These are phyloP conservation scores for Monosporascus sp. DNA, from an alignment of 2,329 filamentous ascomycete genomes.

Conservation along the genomic window DNA sequence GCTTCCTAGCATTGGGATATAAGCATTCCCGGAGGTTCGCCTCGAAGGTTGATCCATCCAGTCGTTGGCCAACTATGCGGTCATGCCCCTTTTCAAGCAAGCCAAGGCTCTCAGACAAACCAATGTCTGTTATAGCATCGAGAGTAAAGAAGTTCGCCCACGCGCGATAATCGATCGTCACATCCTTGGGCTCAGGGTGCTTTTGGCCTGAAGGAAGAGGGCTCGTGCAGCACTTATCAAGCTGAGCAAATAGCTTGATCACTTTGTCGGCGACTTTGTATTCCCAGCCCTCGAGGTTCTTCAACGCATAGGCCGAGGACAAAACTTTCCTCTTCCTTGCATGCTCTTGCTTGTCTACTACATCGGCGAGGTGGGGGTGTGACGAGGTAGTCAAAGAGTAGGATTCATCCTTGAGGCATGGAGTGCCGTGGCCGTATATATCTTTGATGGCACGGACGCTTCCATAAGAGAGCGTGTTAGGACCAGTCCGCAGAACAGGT, in stretches of 20 bases:
- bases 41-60: conserved; percentile 40
- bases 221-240: conserved; percentile 35
- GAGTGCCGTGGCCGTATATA: conserved; percentile 45
- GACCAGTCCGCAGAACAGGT: conserved; percentile 39
- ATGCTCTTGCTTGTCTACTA: conserved; percentile 46
- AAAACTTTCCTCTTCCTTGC: conserved; percentile 45
- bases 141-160: conserved; percentile 52
- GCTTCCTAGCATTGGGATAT: conserved; percentile 43
- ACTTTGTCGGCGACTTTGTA: conserved; percentile 49
- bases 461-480: conserved; percentile 37
- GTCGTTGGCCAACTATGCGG: conserved; percentile 33
- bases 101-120: conserved; percentile 43
- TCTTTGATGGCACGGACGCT: conserved; percentile 40
- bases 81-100: conserved; percentile 46
- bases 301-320: conserved; percentile 44
- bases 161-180: conserved; percentile 43
- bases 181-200: conserved; percentile 27
- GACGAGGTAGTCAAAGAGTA: conserved; percentile 40
- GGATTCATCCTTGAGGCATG: conserved; percentile 43
- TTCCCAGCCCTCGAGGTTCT: conserved; percentile 50
- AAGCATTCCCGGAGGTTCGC: conserved; percentile 44
- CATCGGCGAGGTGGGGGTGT: conserved; percentile 47
- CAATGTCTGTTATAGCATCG: conserved; percentile 52
- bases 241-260: conserved; percentile 35
- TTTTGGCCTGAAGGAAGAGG: conserved; percentile 25